Conservation (phyloP, 164 flowering plant species). For the Saururus chinensis region DNA sequence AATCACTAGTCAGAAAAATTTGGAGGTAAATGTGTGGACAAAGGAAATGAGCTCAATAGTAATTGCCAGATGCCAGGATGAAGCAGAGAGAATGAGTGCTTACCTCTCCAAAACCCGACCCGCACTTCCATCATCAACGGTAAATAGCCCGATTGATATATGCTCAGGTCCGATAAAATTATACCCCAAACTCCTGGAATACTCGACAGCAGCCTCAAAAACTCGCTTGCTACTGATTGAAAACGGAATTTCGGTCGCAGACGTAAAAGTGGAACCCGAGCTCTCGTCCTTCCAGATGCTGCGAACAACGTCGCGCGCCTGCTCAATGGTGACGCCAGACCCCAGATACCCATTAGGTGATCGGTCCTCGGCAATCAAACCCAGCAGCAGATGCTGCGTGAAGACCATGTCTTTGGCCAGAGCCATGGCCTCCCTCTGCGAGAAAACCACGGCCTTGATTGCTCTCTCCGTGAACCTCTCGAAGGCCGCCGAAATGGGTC, state of each 20-base stretch:
- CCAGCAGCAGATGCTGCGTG: slow-evolving; percentile 66
- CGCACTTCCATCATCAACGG: slow-evolving; percentile 68
- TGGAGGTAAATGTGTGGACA: too few species aligned
- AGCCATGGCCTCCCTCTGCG: slow-evolving; percentile 66
- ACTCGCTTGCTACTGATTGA: slow-evolving; percentile 63
- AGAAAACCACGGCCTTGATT: slow-evolving; percentile 52
- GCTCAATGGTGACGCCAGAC: slow-evolving; percentile 45
- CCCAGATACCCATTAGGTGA: slow-evolving; percentile 47
- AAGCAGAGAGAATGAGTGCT: not conserved
- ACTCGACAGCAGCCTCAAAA: slow-evolving; percentile 73
- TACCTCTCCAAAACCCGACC: slow-evolving; percentile 64
- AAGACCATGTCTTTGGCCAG: slow-evolving; percentile 58
- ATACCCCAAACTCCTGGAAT: slow-evolving; percentile 59
- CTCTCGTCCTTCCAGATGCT: slow-evolving; percentile 35
- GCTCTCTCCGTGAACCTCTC: slow-evolving; percentile 80
- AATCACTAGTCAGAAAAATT: too few species aligned
- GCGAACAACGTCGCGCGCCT: slow-evolving; percentile 46
- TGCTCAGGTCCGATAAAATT: slow-evolving; percentile 75
- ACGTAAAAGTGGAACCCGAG: not conserved
- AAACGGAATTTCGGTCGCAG: slow-evolving; percentile 44
- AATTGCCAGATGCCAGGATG: too few species aligned
- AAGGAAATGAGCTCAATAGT: too few species aligned
- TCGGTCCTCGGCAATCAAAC: slow-evolving; percentile 63
- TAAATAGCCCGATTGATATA: slow-evolving; percentile 57
- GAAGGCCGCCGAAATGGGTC: slow-evolving; percentile 36